phyloP scores from a whole-genome alignment of 257 asterid species.

The Petunia secreta region DNA sequence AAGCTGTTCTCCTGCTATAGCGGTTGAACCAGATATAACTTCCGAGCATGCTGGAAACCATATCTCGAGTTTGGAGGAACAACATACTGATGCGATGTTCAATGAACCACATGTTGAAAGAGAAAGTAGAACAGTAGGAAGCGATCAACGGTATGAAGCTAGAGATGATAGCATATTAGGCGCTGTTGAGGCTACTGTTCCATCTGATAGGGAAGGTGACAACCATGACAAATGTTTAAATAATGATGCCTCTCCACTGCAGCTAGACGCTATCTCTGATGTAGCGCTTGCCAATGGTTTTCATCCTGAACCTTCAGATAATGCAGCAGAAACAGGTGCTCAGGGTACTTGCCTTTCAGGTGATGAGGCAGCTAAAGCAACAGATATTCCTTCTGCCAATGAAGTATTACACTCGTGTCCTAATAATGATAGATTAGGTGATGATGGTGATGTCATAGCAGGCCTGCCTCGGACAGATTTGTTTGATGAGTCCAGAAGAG shows the following conservation, averaged over 20 bases:
- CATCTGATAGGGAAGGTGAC: slow-evolving; percentile 40
- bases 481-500: slow-evolving; percentile 35
- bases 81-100: slow-evolving; percentile 32
- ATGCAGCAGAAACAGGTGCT: slow-evolving; percentile 40
- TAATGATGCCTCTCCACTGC: slow-evolving; percentile 30
- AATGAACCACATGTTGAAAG: slow-evolving; percentile 32
- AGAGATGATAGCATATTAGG: slow-evolving; percentile 40
- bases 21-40: slow-evolving; percentile 32
- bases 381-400: slow-evolving; percentile 27
- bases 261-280: slow-evolving; percentile 33
- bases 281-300: slow-evolving; percentile 29
- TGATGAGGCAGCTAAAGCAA: slow-evolving; percentile 34
- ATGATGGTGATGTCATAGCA: slow-evolving; percentile 33
- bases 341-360: slow-evolving; percentile 31
- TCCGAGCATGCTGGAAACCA: slow-evolving; percentile 44
- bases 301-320: slow-evolving; percentile 36
- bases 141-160: slow-evolving; percentile 35
- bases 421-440: slow-evolving; percentile 33
- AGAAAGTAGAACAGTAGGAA: slow-evolving; percentile 35
- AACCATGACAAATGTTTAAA: slow-evolving; percentile 29
- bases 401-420: slow-evolving; percentile 29
- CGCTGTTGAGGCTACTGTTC: slow-evolving; percentile 36
- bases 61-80: slow-evolving; percentile 30
- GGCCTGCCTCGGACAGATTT: slow-evolving; percentile 30
- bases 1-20: slow-evolving; percentile 39